phyloP scores from a whole-genome alignment of 805 yeast species.

The Monosporozyma yasuniensis region DNA sequence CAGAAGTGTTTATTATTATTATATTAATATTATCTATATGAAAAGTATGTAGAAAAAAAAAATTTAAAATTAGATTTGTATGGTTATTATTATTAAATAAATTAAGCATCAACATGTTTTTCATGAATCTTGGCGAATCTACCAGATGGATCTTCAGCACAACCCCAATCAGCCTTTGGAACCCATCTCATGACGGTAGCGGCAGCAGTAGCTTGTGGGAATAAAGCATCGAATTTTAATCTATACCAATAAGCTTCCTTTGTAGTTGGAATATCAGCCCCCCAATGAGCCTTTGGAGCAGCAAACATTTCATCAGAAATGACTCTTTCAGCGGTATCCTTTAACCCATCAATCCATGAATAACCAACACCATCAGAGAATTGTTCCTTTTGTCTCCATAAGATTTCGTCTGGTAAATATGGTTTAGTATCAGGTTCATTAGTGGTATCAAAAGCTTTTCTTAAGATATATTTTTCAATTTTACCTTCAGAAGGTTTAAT shows the following conservation, averaged over 20 bases:
- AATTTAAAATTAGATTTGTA: background rate
- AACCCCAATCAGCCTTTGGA: conserved; percentile 99
- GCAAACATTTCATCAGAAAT: conserved; percentile 87
- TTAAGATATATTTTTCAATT: conserved; percentile 90
- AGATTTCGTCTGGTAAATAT: conserved; percentile 90
- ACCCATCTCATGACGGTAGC: conserved; percentile 98
- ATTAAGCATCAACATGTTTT: conserved; percentile 37
- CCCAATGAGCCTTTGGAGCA: conserved; percentile 93
- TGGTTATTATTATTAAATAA: background rate
- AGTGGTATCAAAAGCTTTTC: conserved; percentile 94
- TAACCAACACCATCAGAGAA: conserved; percentile 99
- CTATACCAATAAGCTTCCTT: conserved; percentile 99
- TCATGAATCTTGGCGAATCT: conserved; percentile 91
- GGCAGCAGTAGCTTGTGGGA: conserved; percentile 88
- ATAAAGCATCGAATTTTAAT: conserved; percentile 86
- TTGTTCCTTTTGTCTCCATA: conserved; percentile 99
- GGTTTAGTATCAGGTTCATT: conserved; percentile 73
- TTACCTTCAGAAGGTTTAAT: conserved; percentile 61
- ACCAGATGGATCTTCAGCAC: conserved; percentile 97
- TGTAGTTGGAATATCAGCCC: conserved; percentile 85
- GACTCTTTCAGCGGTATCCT: conserved; percentile 84
- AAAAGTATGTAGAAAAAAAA: too few species aligned
- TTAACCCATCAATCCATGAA: conserved; percentile 97
- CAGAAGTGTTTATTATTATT: too few species aligned
- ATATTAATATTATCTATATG: too few species aligned